Conservation (phyloP, 1,284 basidiomycete species). For the Ceratobasidium sp. region DNA sequence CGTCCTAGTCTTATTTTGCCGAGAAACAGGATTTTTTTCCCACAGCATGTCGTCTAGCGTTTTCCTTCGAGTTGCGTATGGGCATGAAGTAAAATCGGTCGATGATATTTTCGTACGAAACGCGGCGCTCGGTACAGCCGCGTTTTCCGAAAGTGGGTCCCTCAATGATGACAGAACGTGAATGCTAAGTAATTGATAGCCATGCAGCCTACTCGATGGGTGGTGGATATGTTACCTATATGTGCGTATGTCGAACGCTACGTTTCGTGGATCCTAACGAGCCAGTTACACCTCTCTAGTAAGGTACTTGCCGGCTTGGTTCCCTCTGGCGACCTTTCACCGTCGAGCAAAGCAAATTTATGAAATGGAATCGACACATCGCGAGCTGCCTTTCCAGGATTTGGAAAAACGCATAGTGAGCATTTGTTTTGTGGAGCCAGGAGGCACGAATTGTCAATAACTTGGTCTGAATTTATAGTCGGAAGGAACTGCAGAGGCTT, state of each 20-base stretch:
- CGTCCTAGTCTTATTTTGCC: too few species aligned
- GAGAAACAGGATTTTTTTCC: neutral
- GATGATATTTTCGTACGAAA: constrained; percentile 3
- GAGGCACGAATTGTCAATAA: neutral
- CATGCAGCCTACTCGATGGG: neutral
- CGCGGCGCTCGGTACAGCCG: neutral
- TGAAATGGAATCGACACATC: neutral
- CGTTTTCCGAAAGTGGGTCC: neutral
- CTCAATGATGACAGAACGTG: too few species aligned
- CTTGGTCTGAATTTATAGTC: neutral
- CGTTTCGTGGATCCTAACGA: neutral
- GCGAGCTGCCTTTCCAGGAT: neutral
- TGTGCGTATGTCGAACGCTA: neutral
- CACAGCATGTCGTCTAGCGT: constrained; percentile 5
- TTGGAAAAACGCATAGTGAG: neutral
- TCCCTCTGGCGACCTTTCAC: neutral
- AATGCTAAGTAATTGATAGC: neutral
- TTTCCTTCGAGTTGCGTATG: constrained; percentile 1
- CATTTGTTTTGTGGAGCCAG: too few species aligned
- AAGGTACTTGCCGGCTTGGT: neutral
- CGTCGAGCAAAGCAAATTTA: neutral
- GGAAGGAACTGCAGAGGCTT: neutral
- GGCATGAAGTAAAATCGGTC: neutral
- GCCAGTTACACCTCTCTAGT: neutral
- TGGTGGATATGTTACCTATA: neutral